Conservation (phyloP, 352 stramenopile genomes). For the Pythium phragmitis region DNA sequence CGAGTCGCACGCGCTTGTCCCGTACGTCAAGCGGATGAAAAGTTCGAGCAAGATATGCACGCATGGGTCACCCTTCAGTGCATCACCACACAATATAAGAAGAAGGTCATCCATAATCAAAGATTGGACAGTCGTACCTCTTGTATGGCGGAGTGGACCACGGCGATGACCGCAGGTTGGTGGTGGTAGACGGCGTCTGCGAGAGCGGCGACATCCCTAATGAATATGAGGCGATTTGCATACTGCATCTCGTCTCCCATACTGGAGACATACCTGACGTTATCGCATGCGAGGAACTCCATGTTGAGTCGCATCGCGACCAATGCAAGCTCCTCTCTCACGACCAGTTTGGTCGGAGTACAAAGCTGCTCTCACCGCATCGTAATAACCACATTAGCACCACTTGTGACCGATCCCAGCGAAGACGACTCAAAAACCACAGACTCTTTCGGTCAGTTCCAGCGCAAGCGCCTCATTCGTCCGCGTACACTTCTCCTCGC, state of each 20-base stretch:
- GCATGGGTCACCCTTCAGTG: conserved; percentile 18
- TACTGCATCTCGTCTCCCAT: neutral
- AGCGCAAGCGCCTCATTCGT: neutral
- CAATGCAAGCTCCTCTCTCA: conserved; percentile 20
- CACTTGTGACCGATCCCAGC: neutral
- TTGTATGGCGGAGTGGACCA: conserved; percentile 15
- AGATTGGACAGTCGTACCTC: conserved; percentile 11
- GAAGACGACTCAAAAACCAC: neutral
- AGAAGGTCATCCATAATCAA: no score
- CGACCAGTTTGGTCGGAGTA: conserved; percentile 8
- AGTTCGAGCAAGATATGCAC: conserved; percentile 26
- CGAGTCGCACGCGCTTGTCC: neutral
- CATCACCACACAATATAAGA: neutral
- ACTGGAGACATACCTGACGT: conserved; percentile 9
- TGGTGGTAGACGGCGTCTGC: conserved; percentile 3
- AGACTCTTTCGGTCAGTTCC: neutral
- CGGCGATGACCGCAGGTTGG: conserved; percentile 4
- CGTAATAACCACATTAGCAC: neutral
- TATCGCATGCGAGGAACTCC: conserved; percentile 10
- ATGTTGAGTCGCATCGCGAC: conserved; percentile 22
- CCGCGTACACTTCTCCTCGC: no score
- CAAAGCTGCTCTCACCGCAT: conserved; percentile 10
- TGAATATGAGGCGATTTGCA: neutral
- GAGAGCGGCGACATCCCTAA: conserved; percentile 12
- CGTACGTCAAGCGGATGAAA: conserved; percentile 20